Evolutionary conservation across 2,329 filamentous ascomycete genomes (phyloP), one percentile per base, ranked within the genome.

Genomic region (Coniochaeta sp.): DNA sequence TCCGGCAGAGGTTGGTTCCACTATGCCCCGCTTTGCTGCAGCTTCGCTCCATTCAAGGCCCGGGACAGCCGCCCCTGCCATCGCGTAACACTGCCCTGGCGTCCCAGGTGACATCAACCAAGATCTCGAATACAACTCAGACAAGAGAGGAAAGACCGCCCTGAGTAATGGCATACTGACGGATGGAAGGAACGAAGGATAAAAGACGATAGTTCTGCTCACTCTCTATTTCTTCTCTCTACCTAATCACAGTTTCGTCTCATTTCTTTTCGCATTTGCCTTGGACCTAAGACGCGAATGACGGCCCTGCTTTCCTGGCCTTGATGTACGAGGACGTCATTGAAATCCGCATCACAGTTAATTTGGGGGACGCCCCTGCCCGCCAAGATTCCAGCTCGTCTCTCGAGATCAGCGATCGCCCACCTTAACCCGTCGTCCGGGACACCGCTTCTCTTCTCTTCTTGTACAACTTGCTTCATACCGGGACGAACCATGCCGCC

Each of bases 401-500:
- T 6, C 38, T 26, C n/a, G n/a, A n/a, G 38, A 6, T 42, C 20
- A 42, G 38, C 10, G 38, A 42, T 42, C 38, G 38, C 38, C 38
- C 22, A 26, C 38, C 18, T 22, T 42, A 18, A 26, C 22, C 38
- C 38, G 6, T 42, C 16, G 33, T 22, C 33, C n/a, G 10, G 12
- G 33, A n/a, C n/a, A n/a, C n/a, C 8, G 20, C 20, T 42, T 22
- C 10, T 22, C n/a, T 14, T 26, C 26, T 18, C 20, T 14, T 42
- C 8, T 26, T 5, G n/a, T n/a, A n/a, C 26, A 4, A 24, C n/a
- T 13, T 26, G 18, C 20, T 24, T 24, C 18, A 42, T 24, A 24
- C n/a, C n/a, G n/a, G 10, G 20, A 24, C 38, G n/a, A 42, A 53
- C 45, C 58, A 96, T 95, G 90, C 75, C 86, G 55, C 75, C 82